Percentiles rank a stretch among this genome's conserved stretches.
phyloP scores from a whole-genome alignment of 2,329 filamentous ascomycete genomes.

The Cercospora sp. region DNA sequence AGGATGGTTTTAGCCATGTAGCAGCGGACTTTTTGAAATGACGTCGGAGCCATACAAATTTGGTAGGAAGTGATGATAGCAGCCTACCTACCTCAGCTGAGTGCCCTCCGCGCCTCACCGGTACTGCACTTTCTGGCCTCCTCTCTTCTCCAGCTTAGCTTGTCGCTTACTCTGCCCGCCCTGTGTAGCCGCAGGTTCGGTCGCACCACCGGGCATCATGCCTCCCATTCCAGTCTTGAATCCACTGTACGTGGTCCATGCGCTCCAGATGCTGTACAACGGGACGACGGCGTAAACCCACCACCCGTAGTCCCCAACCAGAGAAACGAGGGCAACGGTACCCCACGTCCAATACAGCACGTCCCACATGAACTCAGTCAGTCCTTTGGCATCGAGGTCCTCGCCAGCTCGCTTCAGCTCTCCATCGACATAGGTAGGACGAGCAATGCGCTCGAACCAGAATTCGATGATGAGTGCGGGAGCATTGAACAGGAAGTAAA shows the following conservation, averaged over 20 bases:
- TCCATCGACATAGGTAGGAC: conserved; percentile 68
- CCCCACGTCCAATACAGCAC: conserved; percentile 92
- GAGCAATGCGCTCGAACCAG: conserved; percentile 79
- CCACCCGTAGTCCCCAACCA: conserved; percentile 82
- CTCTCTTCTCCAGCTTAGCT: conserved; percentile 55
- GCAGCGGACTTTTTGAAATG: not conserved
- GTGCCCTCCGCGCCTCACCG: conserved; percentile 35
- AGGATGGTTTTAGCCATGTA: not conserved
- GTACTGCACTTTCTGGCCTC: conserved; percentile 51
- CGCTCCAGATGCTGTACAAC: conserved; percentile 48
- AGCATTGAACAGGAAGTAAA: conserved; percentile 70
- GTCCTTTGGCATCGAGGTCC: conserved; percentile 79
- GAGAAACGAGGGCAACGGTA: conserved; percentile 66
- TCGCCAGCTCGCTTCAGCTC: conserved; percentile 78
- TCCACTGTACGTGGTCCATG: conserved; percentile 50
- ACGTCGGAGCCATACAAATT: not conserved
- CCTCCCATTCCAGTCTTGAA: conserved; percentile 46
- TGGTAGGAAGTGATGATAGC: not conserved
- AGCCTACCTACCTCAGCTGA: not conserved
- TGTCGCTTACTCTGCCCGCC: conserved; percentile 50
- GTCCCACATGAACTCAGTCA: conserved; percentile 99
- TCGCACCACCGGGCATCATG: conserved; percentile 43
- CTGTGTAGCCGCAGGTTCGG: conserved; percentile 27
- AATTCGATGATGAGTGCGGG: conserved; percentile 80
- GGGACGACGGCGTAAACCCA: conserved; percentile 58